These are phyloP conservation scores for Diaporthe amygdali DNA, from an alignment of 2,329 filamentous ascomycete genomes.

Conservation along the genomic window DNA sequence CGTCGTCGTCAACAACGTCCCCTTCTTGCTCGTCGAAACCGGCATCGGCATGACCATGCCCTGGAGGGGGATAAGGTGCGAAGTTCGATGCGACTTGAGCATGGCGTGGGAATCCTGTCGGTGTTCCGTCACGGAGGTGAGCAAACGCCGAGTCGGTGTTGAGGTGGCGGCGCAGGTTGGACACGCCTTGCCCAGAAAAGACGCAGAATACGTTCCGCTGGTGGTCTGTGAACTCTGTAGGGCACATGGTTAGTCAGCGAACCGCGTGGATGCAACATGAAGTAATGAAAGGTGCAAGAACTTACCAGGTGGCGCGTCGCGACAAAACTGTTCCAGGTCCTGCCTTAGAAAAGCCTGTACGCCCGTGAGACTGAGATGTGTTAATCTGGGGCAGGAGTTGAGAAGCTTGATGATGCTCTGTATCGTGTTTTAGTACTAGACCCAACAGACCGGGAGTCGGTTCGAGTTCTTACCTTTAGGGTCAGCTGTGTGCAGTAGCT, in stretches of 20 bases:
- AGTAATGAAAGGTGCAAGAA: neutral
- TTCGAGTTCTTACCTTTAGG: slow-evolving; percentile 66
- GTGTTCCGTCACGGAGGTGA: slow-evolving; percentile 42
- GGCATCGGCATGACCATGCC: slow-evolving; percentile 33
- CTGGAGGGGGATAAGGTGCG: slow-evolving; percentile 20
- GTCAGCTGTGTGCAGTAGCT: slow-evolving; percentile 92
- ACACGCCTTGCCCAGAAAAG: slow-evolving; percentile 88
- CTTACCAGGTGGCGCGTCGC: slow-evolving; percentile 78
- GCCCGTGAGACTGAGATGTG: slow-evolving; percentile 92
- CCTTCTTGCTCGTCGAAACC: slow-evolving; percentile 43
- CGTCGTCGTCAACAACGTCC: slow-evolving; percentile 39
- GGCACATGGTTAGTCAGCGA: neutral
- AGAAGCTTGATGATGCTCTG: slow-evolving; percentile 90
- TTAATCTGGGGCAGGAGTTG: slow-evolving; percentile 89
- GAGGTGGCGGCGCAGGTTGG: slow-evolving; percentile 77
- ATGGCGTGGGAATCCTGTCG: slow-evolving; percentile 16
- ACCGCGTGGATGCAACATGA: neutral
- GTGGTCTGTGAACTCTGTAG: slow-evolving; percentile 87
- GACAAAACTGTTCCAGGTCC: slow-evolving; percentile 84
- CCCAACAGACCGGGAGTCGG: neutral
- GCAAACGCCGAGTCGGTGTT: slow-evolving; percentile 61
- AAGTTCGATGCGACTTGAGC: slow-evolving; percentile 23
- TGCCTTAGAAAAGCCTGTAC: slow-evolving; percentile 88
- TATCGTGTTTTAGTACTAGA: slow-evolving; percentile 36
- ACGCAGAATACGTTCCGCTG: slow-evolving; percentile 97